Evolutionary conservation across 1,139 yeast species (phyloP), one percentile per base, ranked within the genome.

Genomic region (Candida mesenterica): DNA sequence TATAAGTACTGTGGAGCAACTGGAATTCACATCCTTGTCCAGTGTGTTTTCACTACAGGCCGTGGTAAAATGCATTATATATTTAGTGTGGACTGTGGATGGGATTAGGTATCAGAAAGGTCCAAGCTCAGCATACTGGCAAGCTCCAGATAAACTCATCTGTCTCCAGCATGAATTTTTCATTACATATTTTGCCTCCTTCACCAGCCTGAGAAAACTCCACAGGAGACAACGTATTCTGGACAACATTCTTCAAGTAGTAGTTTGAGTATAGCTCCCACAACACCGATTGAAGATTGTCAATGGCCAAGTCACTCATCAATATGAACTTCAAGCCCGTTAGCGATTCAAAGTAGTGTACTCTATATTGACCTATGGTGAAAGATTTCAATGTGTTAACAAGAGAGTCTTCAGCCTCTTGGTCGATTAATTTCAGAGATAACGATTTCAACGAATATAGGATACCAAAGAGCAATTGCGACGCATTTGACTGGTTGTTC

Each of bases 391-490:
- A 73, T 22, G 72, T 59, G 52, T 84, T 86, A 37, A 60, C 59
- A 16, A 52, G 39, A 33, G 42, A 36, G 28, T 36, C 31, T 12
- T 34, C 42, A 13, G 31, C 38, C 14, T 48, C 55, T 9, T 50
- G 49, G 19, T 71, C 69, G 5, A 78, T 75, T 33, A 88, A 62
- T 50, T 85, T 82, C 18, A 78, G 69, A 1, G 92, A 75, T 33
- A 90, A 76, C 45, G 82, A 85, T 38, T 90, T 75, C 43, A 92
- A 62, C 6, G 97, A 88, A 54, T 79, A 85, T 14, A 88, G 66
- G 33, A 87, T 79, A n/a, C 98, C 98, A 55, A 88, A 92, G 14
- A 92, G 67, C 30, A 92, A 72, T 55, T 92, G 85, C 9, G 92
- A 81, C 12, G 77, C 69, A 50, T 84, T 82, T 28, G 79, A 79